phyloP scores from a whole-genome alignment of 257 asterid genomes.

The Anisodus acutangulus region DNA sequence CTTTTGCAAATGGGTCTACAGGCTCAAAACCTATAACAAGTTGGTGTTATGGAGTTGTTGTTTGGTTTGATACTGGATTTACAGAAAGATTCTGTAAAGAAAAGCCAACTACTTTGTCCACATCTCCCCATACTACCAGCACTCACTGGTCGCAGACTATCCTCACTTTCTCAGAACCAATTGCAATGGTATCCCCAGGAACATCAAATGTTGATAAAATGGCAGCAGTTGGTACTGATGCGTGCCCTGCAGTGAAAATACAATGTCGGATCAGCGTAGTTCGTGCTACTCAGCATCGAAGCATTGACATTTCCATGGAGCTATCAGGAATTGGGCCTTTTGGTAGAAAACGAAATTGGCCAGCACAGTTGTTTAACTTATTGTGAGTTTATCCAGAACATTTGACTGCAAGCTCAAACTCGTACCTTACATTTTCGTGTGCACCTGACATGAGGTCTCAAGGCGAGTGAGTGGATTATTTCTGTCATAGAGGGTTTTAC shows the following conservation, averaged over 20 bases:
- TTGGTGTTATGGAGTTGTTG: constrained; percentile 79
- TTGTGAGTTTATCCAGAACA: background rate
- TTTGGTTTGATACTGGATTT: constrained; percentile 95
- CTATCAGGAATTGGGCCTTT: constrained; percentile 51
- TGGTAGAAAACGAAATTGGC: constrained; percentile 65
- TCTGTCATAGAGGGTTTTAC: background rate
- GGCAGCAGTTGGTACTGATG: constrained; percentile 59
- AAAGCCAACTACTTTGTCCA: constrained; percentile 70
- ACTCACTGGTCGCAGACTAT: constrained; percentile 97
- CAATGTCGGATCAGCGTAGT: constrained; percentile 77
- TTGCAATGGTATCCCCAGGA: constrained; percentile 57
- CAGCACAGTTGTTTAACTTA: constrained; percentile 71
- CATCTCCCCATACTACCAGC: constrained; percentile 77
- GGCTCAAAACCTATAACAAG: constrained; percentile 39
- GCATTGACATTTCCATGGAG: constrained; percentile 95
- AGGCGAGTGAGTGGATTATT: background rate
- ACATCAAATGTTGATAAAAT: constrained; percentile 30
- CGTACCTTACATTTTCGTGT: background rate
- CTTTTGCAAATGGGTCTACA: constrained; percentile 28
- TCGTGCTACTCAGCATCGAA: constrained; percentile 74
- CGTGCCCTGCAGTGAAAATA: constrained; percentile 65
- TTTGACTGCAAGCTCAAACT: constrained; percentile 7
- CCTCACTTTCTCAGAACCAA: constrained; percentile 84
- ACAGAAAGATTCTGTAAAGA: constrained; percentile 82
- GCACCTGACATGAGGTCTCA: constrained; percentile 1